Evolutionary conservation across 768 basidiomycete genomes (phyloP), one percentile per base, ranked within the genome.

Genomic region (Amanita polypyramis): DNA sequence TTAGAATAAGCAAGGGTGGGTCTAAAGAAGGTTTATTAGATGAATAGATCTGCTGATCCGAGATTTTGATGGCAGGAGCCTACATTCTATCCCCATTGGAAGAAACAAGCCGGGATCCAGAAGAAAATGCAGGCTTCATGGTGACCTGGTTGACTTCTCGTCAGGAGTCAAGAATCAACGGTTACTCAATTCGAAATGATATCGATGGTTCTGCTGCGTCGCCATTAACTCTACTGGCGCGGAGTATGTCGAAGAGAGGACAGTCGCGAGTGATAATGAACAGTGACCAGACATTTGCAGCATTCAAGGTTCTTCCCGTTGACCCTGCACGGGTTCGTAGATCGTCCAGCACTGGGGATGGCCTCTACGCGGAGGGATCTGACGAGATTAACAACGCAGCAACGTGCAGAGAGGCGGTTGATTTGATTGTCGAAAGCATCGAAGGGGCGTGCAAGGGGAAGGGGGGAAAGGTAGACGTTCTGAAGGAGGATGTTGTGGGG

Each of bases 71-170:
- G 34, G 4, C 47, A 93, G 94, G 94, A n/a, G 81, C 89, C 38
- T 99, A 98, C 60, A 97, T 98, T 51, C 66, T 97, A 35, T 96
- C 94, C 1, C 83, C 94, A 2, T 71, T 98, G 2, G 91, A 97
- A 64, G 91, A 95, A 62, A 81, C 89, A 0, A 91, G 89, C 55
- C 80, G 93, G 12, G 90, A 96, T 61, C 79, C 85, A 0, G 60
- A 71, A 15, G 90, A 97, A 66, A 97, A 97, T 59, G 82, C 82
- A 36, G 95, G 96, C 0, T 90, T 98, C 60, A 62, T 80, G 2
- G 62, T 98, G 42, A 74, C 76, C n/a, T 99, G 89, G 83, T 72
- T 76, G 33, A 79, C 79, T 38, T 68, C 75, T 1, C 72, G 82
- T 52, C 80, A 87, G 59, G 74, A 79, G 49, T 89, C 89, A 0